Percentiles rank a stretch among this genome's conserved stretches.
These are phyloP conservation scores for Patellaria atrata DNA, from an alignment of 495 filamentous ascomycete species.

Conservation along the genomic window DNA sequence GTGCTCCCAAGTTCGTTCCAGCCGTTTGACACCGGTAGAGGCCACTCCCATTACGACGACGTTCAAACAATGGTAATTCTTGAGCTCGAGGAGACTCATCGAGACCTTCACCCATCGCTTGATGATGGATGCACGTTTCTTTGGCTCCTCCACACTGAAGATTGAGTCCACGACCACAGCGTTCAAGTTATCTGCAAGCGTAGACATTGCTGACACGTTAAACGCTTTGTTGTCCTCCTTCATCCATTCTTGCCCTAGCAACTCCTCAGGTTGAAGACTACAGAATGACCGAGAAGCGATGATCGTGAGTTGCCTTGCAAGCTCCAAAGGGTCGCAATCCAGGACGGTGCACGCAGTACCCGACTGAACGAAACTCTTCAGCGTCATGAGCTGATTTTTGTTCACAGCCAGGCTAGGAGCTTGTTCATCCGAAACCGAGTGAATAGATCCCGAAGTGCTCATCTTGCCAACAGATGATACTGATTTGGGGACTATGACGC, in stretches of 20 bases:
- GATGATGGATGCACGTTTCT: constrained; percentile 79
- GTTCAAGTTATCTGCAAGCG: constrained; percentile 76
- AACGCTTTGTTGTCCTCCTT: constrained; percentile 67
- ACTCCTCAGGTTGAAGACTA: constrained; percentile 80
- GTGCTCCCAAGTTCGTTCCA: constrained; percentile 86
- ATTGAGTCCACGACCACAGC: constrained; percentile 95
- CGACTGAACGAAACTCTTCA: constrained; percentile 61
- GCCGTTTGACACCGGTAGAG: constrained; percentile 77
- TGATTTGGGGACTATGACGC: constrained; percentile 69
- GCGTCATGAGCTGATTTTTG: constrained; percentile 57
- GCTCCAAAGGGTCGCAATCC: constrained; percentile 84
- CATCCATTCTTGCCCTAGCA: constrained; percentile 88
- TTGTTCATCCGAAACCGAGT: constrained; percentile 50
- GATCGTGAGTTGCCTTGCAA: constrained; percentile 86
- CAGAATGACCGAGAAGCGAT: constrained; percentile 91
- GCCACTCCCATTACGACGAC: constrained; percentile 90
- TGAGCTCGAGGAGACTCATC: constrained; percentile 68
- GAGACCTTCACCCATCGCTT: constrained; percentile 99
- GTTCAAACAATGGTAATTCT: constrained; percentile 96
- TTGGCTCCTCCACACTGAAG: constrained; percentile 68
- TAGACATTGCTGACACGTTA: constrained; percentile 93
- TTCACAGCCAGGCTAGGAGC: constrained; percentile 54
- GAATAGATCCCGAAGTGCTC: constrained; percentile 52
- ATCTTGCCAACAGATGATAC: constrained; percentile 84
- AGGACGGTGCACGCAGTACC: constrained; percentile 59